Conservation (phyloP, 1,284 basidiomycete species). For the Microbotryum lychnidis-dioicae region DNA sequence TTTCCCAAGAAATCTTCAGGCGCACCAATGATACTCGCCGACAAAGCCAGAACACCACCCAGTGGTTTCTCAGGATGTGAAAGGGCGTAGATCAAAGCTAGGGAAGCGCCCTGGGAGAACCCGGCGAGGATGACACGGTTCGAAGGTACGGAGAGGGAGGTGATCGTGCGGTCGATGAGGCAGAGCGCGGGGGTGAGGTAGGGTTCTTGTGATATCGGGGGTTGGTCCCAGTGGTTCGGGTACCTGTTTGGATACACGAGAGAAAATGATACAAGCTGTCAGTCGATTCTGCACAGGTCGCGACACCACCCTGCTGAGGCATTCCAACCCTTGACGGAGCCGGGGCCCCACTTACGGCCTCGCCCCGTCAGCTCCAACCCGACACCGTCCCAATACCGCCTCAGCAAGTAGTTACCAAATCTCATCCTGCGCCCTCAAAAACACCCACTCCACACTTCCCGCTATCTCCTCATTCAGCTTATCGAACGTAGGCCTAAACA, state of each 20-base stretch:
- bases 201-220: slow-evolving; percentile 2
- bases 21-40: background rate
- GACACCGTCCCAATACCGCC: no score
- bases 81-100: background rate
- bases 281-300: no score
- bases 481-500: background rate
- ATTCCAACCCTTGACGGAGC: no score
- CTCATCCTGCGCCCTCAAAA: slow-evolving; percentile 5
- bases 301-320: no score
- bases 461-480: background rate
- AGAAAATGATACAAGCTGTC: no score
- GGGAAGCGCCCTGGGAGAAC: slow-evolving; percentile 4
- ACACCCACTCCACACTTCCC: background rate
- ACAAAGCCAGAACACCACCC: background rate
- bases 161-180: slow-evolving; percentile 1
- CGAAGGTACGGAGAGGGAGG: background rate
- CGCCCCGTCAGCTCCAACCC: no score
- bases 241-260: background rate
- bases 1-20: background rate
- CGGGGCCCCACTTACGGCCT: no score
- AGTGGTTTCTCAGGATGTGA: background rate
- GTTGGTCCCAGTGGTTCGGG: background rate
- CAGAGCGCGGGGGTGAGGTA: slow-evolving; percentile 1
- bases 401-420: background rate
- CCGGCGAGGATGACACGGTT: slow-evolving; percentile 2